These are phyloP conservation scores for Gloeostereum incarnatum DNA, from an alignment of 768 basidiomycete genomes.

Conservation along the genomic window DNA sequence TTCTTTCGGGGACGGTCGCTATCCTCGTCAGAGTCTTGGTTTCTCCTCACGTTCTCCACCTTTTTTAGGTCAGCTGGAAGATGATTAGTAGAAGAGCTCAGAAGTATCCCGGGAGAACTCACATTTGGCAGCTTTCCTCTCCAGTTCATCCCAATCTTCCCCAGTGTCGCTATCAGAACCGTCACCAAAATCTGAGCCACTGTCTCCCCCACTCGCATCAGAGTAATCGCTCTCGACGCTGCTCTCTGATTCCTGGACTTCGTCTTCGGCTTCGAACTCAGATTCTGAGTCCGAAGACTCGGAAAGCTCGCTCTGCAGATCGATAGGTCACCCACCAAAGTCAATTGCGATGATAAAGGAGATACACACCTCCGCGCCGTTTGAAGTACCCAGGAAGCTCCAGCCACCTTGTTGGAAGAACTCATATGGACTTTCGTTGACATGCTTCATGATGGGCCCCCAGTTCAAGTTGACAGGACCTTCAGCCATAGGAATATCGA, in stretches of 20 bases:
- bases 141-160: conserved; percentile 95
- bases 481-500: conserved; percentile 93
- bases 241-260: conserved; percentile 41
- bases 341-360: background rate
- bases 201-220: conserved; percentile 56
- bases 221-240: conserved; percentile 58
- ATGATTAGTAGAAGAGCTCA: background rate
- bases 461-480: conserved; percentile 97
- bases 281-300: conserved; percentile 44
- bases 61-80: conserved; percentile 21
- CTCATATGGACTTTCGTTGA: conserved; percentile 90
- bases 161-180: conserved; percentile 61
- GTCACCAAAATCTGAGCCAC: conserved; percentile 54
- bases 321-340: conserved; percentile 1
- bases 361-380: conserved; percentile 56
- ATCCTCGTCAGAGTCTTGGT: conserved; percentile 20
- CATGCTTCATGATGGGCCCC: conserved; percentile 97
- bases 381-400: conserved; percentile 70
- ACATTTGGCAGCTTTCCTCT: conserved; percentile 87
- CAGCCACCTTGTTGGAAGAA: conserved; percentile 98
- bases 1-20: conserved; percentile 21
- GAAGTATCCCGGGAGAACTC: conserved; percentile 9
- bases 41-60: conserved; percentile 13
- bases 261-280: conserved; percentile 42
- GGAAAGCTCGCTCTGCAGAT: conserved; percentile 27